Evolutionary conservation across 371 early-diverging fungal species (phyloP).

Genomic region (Paramicrosporidium saccamoebae): DNA sequence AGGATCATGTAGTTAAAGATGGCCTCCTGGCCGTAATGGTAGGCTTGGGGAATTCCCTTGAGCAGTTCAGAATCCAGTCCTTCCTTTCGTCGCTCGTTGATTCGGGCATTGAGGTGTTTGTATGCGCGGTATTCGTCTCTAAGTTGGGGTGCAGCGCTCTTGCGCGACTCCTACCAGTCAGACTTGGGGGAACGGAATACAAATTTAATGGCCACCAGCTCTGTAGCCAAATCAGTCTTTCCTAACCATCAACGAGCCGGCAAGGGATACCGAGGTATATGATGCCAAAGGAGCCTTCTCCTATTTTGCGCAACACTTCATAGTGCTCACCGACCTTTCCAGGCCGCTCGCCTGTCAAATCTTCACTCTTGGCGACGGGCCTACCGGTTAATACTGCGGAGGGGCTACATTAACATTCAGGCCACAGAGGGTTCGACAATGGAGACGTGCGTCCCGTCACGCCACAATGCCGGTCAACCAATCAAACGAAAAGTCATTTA

Average conservation of each 20-base stretch:
- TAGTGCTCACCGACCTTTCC: slow-evolving; percentile 83
- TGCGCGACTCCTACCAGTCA: slow-evolving; percentile 28
- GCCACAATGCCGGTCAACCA: no score
- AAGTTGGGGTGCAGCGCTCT: slow-evolving; percentile 70
- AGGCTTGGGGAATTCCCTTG: slow-evolving; percentile 55
- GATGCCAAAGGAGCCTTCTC: slow-evolving; percentile 85
- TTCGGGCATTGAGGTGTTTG: slow-evolving; percentile 42
- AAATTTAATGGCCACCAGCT: slow-evolving; percentile 67
- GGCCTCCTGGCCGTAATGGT: slow-evolving; percentile 87
- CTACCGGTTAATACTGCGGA: no score
- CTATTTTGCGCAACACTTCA: slow-evolving; percentile 72
- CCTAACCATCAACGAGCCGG: slow-evolving; percentile 3
- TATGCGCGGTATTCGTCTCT: slow-evolving; percentile 71
- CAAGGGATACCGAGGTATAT: slow-evolving; percentile 58
- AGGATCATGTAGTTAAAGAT: slow-evolving; percentile 81
- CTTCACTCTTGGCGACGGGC: no score
- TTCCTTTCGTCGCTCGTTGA: slow-evolving; percentile 1
- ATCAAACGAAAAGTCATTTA: no score
- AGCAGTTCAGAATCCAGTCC: slow-evolving; percentile 2
- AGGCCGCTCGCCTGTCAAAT: no score
- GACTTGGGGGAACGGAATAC: slow-evolving; percentile 1
- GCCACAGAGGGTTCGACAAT: no score
- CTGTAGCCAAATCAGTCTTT: no score
- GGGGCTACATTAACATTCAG: no score
- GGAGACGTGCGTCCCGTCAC: no score